phyloP scores from a whole-genome alignment of 805 yeast genomes.

The Hanseniaspora lindneri region DNA sequence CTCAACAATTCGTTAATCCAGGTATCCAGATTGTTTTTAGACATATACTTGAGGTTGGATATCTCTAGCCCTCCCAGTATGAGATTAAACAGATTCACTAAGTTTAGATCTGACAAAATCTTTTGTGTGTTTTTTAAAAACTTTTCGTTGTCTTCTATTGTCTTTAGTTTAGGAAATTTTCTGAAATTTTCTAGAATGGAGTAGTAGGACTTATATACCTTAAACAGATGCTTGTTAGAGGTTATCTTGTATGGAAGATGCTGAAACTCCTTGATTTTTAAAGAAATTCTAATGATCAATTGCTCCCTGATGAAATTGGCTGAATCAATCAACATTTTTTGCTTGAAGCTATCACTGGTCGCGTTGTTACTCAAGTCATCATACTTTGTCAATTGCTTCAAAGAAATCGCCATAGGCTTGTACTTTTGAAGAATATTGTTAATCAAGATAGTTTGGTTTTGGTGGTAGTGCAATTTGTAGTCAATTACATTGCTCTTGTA shows the following conservation, averaged over 20 bases:
- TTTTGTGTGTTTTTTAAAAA: conserved; percentile 55
- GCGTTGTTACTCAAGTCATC: conserved; percentile 38
- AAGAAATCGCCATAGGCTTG: conserved; percentile 76
- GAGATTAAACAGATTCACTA: conserved; percentile 70
- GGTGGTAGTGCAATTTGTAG: conserved; percentile 13
- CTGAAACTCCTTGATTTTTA: conserved; percentile 69
- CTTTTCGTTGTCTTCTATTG: conserved; percentile 59
- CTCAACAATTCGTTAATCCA: conserved; percentile 68
- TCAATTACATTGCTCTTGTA: conserved; percentile 13
- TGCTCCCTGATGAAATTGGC: conserved; percentile 86
- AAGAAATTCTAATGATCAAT: conserved; percentile 70
- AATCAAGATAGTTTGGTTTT: conserved; percentile 15
- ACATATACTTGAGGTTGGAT: conserved; percentile 45
- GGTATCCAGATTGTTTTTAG: conserved; percentile 52
- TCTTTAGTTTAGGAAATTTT: conserved; percentile 52
- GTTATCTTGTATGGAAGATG: conserved; percentile 70
- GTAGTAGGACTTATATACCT: conserved; percentile 80
- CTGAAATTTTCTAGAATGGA: conserved; percentile 79
- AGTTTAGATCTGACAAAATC: conserved; percentile 62
- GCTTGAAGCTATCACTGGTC: conserved; percentile 43
- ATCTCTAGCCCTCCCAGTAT: conserved; percentile 89
- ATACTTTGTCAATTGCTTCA: conserved; percentile 81
- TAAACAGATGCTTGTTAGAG: conserved; percentile 72
- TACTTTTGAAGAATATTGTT: conserved; percentile 28
- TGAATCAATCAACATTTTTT: conserved; percentile 56